phyloP scores from a whole-genome alignment of 2,329 filamentous ascomycete species.

The Botryotinia convoluta region DNA sequence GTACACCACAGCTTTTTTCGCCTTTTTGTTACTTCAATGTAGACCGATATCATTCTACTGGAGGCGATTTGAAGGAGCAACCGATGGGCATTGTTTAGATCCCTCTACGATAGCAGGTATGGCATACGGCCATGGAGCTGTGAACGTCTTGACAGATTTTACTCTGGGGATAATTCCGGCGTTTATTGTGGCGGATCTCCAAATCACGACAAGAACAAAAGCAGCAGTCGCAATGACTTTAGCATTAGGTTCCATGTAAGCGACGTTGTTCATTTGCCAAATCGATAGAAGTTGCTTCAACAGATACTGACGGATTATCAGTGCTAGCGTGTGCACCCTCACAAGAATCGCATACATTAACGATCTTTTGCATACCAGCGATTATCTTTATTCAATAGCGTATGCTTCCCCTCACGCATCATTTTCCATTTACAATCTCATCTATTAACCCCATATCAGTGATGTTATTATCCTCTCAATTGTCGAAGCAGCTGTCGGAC shows the following conservation, averaged over 20 bases:
- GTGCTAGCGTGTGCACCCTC: conserved; percentile 34
- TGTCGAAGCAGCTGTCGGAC: conserved; percentile 31
- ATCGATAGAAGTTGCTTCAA: not conserved
- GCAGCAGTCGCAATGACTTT: conserved; percentile 38
- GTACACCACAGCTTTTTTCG: conserved; percentile 37
- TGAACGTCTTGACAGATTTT: conserved; percentile 42
- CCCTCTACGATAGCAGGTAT: conserved; percentile 32
- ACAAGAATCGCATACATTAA: conserved; percentile 34
- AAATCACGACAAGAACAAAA: conserved; percentile 42
- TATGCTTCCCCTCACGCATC: conserved; percentile 27
- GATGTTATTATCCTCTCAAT: conserved; percentile 24
- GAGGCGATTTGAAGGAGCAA: conserved; percentile 34
- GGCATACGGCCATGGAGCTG: conserved; percentile 41
- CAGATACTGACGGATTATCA: conserved; percentile 18
- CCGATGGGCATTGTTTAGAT: conserved; percentile 36
- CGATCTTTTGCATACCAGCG: conserved; percentile 24
- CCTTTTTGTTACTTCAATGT: conserved; percentile 15
- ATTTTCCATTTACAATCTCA: no score
- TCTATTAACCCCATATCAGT: not conserved
- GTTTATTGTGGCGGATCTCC: conserved; percentile 42
- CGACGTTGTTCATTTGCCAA: conserved; percentile 2
- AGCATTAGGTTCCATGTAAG: conserved; percentile 42
- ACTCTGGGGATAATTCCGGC: conserved; percentile 42
- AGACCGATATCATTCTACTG: conserved; percentile 41
- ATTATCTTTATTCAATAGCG: conserved; percentile 33